Percentiles rank a stretch among this genome's conserved stretches.
phyloP scores from a whole-genome alignment of 805 yeast species.

The Barnettozyma botsteinii region DNA sequence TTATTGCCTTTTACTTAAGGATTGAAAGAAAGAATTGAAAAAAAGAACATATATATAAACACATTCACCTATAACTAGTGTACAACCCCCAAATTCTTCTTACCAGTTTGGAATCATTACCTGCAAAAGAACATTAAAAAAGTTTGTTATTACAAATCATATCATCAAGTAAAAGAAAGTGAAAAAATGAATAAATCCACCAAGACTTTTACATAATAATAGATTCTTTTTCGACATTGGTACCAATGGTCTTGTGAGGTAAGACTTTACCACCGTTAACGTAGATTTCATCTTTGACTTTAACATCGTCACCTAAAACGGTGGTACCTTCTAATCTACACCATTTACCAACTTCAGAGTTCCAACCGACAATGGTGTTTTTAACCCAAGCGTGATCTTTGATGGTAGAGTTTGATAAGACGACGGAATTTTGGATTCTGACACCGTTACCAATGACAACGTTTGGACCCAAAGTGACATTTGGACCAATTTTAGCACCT shows the following conservation, averaged over 20 bases:
- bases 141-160: not conserved
- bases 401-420: slow-evolving; percentile 83
- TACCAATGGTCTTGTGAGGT: slow-evolving; percentile 95
- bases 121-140: slow-evolving; percentile 2
- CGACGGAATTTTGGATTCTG: slow-evolving; percentile 92
- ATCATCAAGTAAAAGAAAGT: not conserved
- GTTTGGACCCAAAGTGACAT: slow-evolving; percentile 96
- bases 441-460: slow-evolving; percentile 97
- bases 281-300: slow-evolving; percentile 96
- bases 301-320: slow-evolving; percentile 98
- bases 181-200: too few species aligned
- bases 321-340: slow-evolving; percentile 97
- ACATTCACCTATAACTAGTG: slow-evolving; percentile 4
- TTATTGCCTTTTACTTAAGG: not conserved
- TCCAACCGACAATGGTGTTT: slow-evolving; percentile 98
- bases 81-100: not conserved
- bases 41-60: slow-evolving; percentile 1
- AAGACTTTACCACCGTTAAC: slow-evolving; percentile 99
- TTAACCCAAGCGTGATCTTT: slow-evolving; percentile 98
- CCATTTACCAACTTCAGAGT: slow-evolving; percentile 97
- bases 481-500: slow-evolving; percentile 95
- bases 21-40: slow-evolving; percentile 1
- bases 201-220: slow-evolving; percentile 76
- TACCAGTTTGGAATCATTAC: slow-evolving; percentile 2
- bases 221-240: slow-evolving; percentile 95